These are phyloP conservation scores for Tricholoma terreum DNA, from an alignment of 768 basidiomycete genomes.

Conservation along the genomic window DNA sequence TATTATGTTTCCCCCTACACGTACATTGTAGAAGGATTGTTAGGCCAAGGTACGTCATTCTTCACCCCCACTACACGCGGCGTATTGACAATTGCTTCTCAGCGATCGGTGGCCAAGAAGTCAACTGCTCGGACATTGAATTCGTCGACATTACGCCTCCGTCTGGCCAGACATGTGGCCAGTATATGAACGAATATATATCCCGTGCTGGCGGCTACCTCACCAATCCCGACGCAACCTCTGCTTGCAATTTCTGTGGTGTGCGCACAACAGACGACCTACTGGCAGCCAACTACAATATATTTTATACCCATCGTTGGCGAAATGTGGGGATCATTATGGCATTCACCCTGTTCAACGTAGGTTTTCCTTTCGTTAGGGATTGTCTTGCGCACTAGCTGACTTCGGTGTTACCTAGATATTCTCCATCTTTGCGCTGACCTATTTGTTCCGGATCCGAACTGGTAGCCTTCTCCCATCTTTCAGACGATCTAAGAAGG, in stretches of 20 bases:
- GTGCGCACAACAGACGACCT: constrained; percentile 39
- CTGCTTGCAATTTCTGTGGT: no score
- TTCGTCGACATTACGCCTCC: constrained; percentile 58
- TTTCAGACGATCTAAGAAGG: no score
- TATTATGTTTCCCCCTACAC: constrained; percentile 48
- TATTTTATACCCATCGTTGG: constrained; percentile 52
- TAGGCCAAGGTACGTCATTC: constrained; percentile 41
- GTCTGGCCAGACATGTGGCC: no score
- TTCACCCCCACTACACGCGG: constrained; percentile 15
- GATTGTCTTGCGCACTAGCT: no score
- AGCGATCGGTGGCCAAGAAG: constrained; percentile 49
- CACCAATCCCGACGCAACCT: no score
- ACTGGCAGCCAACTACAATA: constrained; percentile 63
- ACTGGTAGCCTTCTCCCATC: no score
- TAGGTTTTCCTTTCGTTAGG: no score
- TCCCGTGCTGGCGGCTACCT: constrained; percentile 61
- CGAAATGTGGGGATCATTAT: constrained; percentile 50
- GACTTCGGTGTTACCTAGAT: no score
- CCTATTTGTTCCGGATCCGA: no score
- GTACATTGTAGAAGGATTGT: constrained; percentile 49
- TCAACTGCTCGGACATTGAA: constrained; percentile 60
- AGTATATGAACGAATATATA: no score
- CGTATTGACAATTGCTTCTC: constrained; percentile 28
- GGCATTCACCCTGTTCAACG: constrained; percentile 40
- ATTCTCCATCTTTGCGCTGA: no score